These are phyloP conservation scores for Gnetum montanum DNA, from an alignment of 75 land plant species.

Conservation along the genomic window DNA sequence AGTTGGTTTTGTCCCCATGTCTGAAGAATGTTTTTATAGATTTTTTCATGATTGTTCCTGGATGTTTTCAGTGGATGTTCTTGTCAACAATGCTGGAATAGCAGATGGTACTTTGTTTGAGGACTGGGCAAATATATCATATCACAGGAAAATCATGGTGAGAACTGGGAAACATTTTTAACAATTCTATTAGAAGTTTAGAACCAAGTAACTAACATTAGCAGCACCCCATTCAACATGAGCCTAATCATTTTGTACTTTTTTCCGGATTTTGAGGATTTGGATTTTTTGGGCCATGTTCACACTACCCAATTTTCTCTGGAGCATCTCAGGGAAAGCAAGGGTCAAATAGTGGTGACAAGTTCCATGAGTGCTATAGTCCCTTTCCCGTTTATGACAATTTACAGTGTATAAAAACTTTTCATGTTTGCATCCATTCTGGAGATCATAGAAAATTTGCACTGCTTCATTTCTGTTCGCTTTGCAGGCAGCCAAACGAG, in stretches of 20 bases:
- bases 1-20: background rate
- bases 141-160: constrained; percentile 17
- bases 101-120: constrained; percentile 19
- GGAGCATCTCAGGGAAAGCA: constrained; percentile 21
- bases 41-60: too few species aligned
- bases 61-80: constrained; percentile 25
- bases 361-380: constrained; percentile 21
- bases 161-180: too few species aligned
- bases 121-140: constrained; percentile 4
- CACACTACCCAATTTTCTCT: constrained; percentile 19
- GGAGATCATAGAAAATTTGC: too few species aligned
- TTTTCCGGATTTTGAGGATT: too few species aligned
- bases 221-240: too few species aligned
- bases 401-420: constrained; percentile 24
- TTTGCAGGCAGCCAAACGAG: constrained; percentile 27
- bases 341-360: constrained; percentile 25
- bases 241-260: too few species aligned
- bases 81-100: constrained; percentile 36
- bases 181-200: too few species aligned
- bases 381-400: constrained; percentile 20
- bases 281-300: constrained; percentile 29
- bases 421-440: background rate
- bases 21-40: background rate
- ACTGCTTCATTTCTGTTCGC: too few species aligned
- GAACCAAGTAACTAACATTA: too few species aligned